A percentile compares a stretch with the other conserved stretches of the same genome.
phyloP scores from a whole-genome alignment of 768 basidiomycete genomes.

The Suillus weaverae region DNA sequence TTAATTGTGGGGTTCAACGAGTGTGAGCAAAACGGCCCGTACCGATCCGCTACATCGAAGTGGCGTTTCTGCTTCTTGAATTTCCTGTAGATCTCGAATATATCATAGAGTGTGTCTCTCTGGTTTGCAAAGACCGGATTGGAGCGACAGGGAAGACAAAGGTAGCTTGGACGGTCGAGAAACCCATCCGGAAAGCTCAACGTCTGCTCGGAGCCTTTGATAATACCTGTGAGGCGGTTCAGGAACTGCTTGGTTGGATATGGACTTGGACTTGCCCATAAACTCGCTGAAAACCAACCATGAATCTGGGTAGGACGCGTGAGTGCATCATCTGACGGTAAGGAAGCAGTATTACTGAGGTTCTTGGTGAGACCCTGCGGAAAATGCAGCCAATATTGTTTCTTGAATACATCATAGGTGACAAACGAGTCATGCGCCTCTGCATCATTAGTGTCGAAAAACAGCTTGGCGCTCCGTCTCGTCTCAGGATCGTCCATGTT shows the following conservation, averaged over 20 bases:
- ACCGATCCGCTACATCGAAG: constrained; percentile 64
- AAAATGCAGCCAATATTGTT: constrained; percentile 61
- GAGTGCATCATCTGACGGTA: not conserved
- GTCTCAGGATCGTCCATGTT: constrained; percentile 8
- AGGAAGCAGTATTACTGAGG: constrained; percentile 41
- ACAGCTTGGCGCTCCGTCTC: constrained; percentile 12
- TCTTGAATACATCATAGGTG: constrained; percentile 47
- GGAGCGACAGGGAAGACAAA: constrained; percentile 46
- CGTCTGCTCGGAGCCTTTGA: constrained; percentile 64
- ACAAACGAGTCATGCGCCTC: constrained; percentile 30
- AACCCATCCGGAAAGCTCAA: constrained; percentile 34
- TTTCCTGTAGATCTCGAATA: constrained; percentile 55
- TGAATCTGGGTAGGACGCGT: constrained; percentile 44
- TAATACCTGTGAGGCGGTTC: constrained; percentile 42
- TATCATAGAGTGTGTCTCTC: constrained; percentile 47
- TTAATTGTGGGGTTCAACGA: not conserved
- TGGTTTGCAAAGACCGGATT: constrained; percentile 56
- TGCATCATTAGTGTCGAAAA: constrained; percentile 15
- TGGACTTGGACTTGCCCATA: constrained; percentile 45
- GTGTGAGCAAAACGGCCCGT: not conserved
- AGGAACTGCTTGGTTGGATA: not conserved
- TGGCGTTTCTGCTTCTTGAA: constrained; percentile 43
- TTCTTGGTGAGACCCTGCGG: constrained; percentile 49
- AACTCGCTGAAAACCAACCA: constrained; percentile 64
- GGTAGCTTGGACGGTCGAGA: constrained; percentile 47